These are phyloP conservation scores for Theobroma cacao DNA, from an alignment of 345 rosid genomes.

Conservation along the genomic window DNA sequence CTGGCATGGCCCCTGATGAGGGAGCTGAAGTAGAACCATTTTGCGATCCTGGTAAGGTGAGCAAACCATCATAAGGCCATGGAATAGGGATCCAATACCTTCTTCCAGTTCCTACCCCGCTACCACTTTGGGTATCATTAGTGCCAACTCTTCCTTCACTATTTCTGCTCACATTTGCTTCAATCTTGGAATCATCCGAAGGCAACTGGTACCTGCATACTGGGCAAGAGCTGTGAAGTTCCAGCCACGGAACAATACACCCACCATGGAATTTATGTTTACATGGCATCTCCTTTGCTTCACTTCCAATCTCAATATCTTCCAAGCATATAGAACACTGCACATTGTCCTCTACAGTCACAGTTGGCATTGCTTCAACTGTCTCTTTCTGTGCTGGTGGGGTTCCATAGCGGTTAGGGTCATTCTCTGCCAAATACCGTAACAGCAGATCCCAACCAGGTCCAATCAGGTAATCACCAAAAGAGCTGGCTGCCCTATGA, in stretches of 20 bases:
- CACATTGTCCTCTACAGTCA: slow-evolving; percentile 20
- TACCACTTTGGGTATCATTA: neutral
- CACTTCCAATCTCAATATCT: slow-evolving; percentile 52
- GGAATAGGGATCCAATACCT: slow-evolving; percentile 28
- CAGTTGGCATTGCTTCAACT: slow-evolving; percentile 39
- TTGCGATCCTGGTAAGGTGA: slow-evolving; percentile 21
- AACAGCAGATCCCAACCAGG: slow-evolving; percentile 44
- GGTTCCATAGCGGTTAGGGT: slow-evolving; percentile 33
- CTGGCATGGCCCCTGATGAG: slow-evolving; percentile 1
- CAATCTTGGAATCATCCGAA: slow-evolving; percentile 22
- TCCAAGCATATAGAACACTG: slow-evolving; percentile 56
- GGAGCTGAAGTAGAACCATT: slow-evolving; percentile 16
- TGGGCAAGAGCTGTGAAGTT: slow-evolving; percentile 62
- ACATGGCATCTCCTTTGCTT: slow-evolving; percentile 64
- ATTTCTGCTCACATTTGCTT: slow-evolving; percentile 12
- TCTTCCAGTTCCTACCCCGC: slow-evolving; percentile 13
- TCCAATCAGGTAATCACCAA: slow-evolving; percentile 39
- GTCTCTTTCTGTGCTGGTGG: slow-evolving; percentile 38
- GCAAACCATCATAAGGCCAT: slow-evolving; percentile 30
- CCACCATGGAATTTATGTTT: slow-evolving; percentile 55
- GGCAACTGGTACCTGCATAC: slow-evolving; percentile 49
- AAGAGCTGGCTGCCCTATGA: slow-evolving; percentile 13
- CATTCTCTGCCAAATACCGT: slow-evolving; percentile 40
- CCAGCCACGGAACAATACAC: slow-evolving; percentile 61
- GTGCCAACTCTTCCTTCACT: neutral